These are phyloP conservation scores for Suillus lakei DNA, from an alignment of 768 basidiomycete genomes.

Conservation along the genomic window DNA sequence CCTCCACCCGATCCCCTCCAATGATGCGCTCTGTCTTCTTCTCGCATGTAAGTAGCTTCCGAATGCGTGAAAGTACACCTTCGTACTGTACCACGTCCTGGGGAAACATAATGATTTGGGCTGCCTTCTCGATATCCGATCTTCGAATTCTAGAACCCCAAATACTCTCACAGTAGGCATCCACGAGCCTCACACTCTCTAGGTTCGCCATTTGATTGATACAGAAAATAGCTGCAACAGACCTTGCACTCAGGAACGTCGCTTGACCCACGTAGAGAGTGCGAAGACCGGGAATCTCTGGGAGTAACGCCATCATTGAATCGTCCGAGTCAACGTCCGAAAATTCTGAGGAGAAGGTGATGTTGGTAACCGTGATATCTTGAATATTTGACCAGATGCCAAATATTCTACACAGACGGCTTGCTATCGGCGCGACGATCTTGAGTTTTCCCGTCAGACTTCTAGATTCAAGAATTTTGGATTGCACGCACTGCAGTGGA, in stretches of 20 bases:
- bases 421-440: conserved; percentile 30
- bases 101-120: conserved; percentile 8
- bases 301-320: conserved; percentile 35
- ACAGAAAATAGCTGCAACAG: conserved; percentile 43
- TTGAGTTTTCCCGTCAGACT: conserved; percentile 9
- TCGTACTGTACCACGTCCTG: conserved; percentile 16
- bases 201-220: conserved; percentile 30
- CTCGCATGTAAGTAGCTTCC: conserved; percentile 51
- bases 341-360: conserved; percentile 39
- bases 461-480: background rate
- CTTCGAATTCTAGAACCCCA: conserved; percentile 60
- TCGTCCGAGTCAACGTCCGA: conserved; percentile 12
- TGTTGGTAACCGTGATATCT: conserved; percentile 52
- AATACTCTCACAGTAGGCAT: conserved; percentile 59
- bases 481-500: conserved; percentile 56
- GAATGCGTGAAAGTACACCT: conserved; percentile 38
- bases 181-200: conserved; percentile 48
- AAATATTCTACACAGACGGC: conserved; percentile 29
- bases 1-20: conserved; percentile 54
- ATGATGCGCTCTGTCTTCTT: conserved; percentile 56
- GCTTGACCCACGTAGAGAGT: conserved; percentile 56
- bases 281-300: conserved; percentile 42
- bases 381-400: conserved; percentile 48
- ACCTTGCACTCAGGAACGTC: conserved; percentile 46
- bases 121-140: conserved; percentile 49